These are phyloP conservation scores for Rhododendron williamsianum DNA, from an alignment of 148 eudicot species.

Conservation along the genomic window DNA sequence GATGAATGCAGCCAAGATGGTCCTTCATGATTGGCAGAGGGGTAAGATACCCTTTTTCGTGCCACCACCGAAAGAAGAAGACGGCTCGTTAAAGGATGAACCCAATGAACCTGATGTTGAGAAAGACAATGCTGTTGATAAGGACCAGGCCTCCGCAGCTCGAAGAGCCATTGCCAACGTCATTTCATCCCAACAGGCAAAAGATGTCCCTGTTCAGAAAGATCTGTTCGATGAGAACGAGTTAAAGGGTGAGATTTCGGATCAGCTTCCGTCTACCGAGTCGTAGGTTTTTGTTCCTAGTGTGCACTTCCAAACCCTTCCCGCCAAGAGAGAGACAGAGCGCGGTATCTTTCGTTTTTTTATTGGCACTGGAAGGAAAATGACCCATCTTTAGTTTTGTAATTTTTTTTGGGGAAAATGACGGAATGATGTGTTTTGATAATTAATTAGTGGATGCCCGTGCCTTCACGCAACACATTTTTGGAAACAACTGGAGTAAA, in stretches of 20 bases:
- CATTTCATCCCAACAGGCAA: conserved; percentile 53
- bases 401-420: not conserved
- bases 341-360: not conserved
- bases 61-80: conserved; percentile 58
- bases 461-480: no score
- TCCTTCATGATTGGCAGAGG: conserved; percentile 91
- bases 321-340: not conserved
- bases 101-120: conserved; percentile 19
- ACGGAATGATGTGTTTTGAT: no score
- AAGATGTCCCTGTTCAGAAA: conserved; percentile 67
- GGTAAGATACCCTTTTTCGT: conserved; percentile 95
- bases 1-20: conserved; percentile 84
- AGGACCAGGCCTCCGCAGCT: conserved; percentile 44
- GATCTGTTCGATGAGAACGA: conserved; percentile 65
- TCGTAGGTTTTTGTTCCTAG: conserved; percentile 3
- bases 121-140: conserved; percentile 30
- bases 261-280: conserved; percentile 7
- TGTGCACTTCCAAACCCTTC: not conserved
- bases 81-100: conserved; percentile 21
- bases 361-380: not conserved
- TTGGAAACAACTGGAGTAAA: no score
- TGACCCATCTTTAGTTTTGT: not conserved
- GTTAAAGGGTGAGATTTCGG: conserved; percentile 44
- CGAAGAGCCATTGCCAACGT: conserved; percentile 69
- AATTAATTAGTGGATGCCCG: no score